These are phyloP conservation scores for Yamadazyma philogaea DNA, from an alignment of 805 yeast species.

Conservation along the genomic window DNA sequence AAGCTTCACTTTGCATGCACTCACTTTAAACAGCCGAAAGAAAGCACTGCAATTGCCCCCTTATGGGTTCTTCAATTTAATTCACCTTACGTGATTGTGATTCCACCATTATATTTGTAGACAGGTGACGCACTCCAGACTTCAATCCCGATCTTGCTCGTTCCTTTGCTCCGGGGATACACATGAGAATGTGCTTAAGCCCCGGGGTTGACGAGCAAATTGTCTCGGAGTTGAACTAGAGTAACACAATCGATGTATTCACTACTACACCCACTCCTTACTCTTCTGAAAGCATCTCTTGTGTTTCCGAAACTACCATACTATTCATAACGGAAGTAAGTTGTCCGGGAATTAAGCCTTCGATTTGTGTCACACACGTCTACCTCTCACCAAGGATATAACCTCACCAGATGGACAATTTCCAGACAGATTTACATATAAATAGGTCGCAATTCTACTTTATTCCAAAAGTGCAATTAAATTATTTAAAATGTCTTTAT, in stretches of 20 bases:
- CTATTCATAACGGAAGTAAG: constrained; percentile 9
- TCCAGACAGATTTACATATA: background rate
- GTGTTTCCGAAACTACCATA: background rate
- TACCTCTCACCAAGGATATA: constrained; percentile 6
- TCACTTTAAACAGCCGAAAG: too few species aligned
- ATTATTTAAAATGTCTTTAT: constrained; percentile 69
- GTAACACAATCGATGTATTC: too few species aligned
- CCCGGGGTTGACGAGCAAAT: background rate
- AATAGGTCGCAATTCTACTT: constrained; percentile 4
- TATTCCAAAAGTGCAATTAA: background rate
- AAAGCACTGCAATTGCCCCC: background rate
- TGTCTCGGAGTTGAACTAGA: background rate
- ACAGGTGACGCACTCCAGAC: background rate
- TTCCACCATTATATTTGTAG: background rate
- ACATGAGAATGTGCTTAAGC: background rate
- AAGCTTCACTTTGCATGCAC: too few species aligned
- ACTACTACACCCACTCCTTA: too few species aligned
- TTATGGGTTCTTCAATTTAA: too few species aligned
- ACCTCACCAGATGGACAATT: constrained; percentile 18
- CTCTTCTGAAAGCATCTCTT: background rate
- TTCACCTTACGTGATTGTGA: background rate
- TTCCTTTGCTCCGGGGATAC: constrained; percentile 7
- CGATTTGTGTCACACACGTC: constrained; percentile 2
- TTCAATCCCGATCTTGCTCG: background rate
- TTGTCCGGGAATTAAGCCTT: constrained; percentile 5